These are phyloP conservation scores for Zygoascus tannicola DNA, from an alignment of 805 yeast species.

Conservation along the genomic window DNA sequence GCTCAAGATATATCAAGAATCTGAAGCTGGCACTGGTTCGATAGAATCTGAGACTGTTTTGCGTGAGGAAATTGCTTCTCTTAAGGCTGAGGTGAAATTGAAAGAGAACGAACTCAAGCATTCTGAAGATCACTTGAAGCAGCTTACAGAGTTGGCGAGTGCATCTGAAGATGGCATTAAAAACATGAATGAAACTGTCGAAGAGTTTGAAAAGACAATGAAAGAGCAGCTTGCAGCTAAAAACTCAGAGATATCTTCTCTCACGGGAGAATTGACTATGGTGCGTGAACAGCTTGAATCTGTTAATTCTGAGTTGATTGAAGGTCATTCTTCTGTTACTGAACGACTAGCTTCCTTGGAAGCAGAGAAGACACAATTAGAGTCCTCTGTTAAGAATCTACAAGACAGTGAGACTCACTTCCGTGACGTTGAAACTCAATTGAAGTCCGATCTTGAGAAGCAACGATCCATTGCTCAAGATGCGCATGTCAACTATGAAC, in stretches of 20 bases:
- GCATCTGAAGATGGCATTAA: slow-evolving; percentile 60
- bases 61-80: slow-evolving; percentile 24
- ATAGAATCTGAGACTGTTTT: slow-evolving; percentile 22
- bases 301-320: slow-evolving; percentile 17
- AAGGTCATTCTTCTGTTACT: slow-evolving; percentile 13
- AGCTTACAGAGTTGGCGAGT: slow-evolving; percentile 51
- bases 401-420: slow-evolving; percentile 22
- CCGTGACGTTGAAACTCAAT: slow-evolving; percentile 27
- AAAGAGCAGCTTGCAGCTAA: slow-evolving; percentile 15
- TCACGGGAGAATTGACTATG: slow-evolving; percentile 16
- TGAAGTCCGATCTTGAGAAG: slow-evolving; percentile 30
- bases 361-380: slow-evolving; percentile 16
- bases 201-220: slow-evolving; percentile 43
- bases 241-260: slow-evolving; percentile 7
- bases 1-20: slow-evolving; percentile 16
- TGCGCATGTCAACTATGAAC: slow-evolving; percentile 46
- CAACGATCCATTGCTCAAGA: slow-evolving; percentile 41
- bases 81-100: slow-evolving; percentile 35
- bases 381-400: slow-evolving; percentile 14
- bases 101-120: slow-evolving; percentile 46
- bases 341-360: slow-evolving; percentile 19
- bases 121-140: slow-evolving; percentile 49
- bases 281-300: slow-evolving; percentile 15
- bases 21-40: slow-evolving; percentile 27
- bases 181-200: slow-evolving; percentile 28